phyloP scores from a whole-genome alignment of 1,284 basidiomycete genomes.

The Phylloboletellus chloephorus region DNA sequence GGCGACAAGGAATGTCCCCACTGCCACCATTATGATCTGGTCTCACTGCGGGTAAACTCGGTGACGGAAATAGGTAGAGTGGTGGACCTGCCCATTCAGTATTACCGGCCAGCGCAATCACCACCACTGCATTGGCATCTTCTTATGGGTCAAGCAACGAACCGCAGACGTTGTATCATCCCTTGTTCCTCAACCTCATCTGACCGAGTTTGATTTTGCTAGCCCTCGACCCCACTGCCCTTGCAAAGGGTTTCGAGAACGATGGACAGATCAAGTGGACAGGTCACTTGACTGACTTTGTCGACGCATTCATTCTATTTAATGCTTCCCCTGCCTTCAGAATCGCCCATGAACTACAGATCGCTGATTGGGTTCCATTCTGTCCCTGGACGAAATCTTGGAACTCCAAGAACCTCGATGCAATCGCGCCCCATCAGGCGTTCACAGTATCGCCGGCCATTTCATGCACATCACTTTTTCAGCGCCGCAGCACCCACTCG shows the following conservation, averaged over 20 bases:
- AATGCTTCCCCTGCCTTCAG: constrained; percentile 43
- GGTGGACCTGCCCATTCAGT: constrained; percentile 7
- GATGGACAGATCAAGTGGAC: constrained; percentile 48
- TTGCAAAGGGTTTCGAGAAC: constrained; percentile 48
- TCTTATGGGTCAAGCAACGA: constrained; percentile 13
- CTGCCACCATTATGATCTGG: constrained; percentile 4
- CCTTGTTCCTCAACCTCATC: constrained; percentile 12
- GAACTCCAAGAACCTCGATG: constrained; percentile 50
- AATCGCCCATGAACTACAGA: constrained; percentile 58
- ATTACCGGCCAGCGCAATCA: background rate
- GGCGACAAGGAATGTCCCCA: constrained; percentile 6
- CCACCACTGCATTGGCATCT: constrained; percentile 2
- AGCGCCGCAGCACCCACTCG: constrained; percentile 52
- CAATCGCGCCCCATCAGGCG: constrained; percentile 44
- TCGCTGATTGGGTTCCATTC: constrained; percentile 52
- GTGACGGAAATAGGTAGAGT: constrained; percentile 10
- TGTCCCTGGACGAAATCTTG: constrained; percentile 54
- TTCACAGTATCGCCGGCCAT: constrained; percentile 59
- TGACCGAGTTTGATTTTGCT: constrained; percentile 17
- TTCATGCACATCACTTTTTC: constrained; percentile 56
- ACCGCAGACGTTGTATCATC: constrained; percentile 33
- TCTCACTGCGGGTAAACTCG: constrained; percentile 17
- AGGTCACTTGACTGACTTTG: constrained; percentile 56
- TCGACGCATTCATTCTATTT: constrained; percentile 66
- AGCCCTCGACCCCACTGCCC: constrained; percentile 52